Base-by-base conservation (phyloP, 2,329 filamentous ascomycete species). In the Penicillium sp. region DNA sequence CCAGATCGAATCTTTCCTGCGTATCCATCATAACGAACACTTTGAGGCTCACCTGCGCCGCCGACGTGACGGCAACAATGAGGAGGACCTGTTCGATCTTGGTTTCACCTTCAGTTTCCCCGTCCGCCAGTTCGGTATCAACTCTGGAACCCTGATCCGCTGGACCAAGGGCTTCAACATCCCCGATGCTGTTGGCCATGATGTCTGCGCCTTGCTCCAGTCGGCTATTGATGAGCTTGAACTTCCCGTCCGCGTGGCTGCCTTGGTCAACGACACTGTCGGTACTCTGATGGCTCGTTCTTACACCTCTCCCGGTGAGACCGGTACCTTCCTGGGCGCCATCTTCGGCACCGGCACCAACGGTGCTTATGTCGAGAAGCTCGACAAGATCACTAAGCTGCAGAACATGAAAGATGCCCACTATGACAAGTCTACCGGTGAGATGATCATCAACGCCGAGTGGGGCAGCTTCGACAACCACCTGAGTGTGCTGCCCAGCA, bases 161-260 rank as follows among this genome's bases (percentile, higher is more conserved):
- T 99, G 94, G 94, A 99, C 94, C 54, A 99, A 99, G 80, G 94
- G 94, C 48, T 99, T 97, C 71, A 91, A 97, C 71, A 97, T 99
- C 63, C 84, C 87, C n/a, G 94, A 97, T 71, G 90, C 92, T 1
- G 76, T 99, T 54, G 94, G 93, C 66, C 89, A 97, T 76, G 94
- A 99, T 73, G 92, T 99, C 28, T 99, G 94, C 73, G 88, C 86
- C 37, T 79, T 99, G 59, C 82, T 99, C 31, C 94, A 99, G 76
- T 79, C 80, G 18, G 94, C 97, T 75, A 92, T 99, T 66, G 91
- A 97, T 76, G 85, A 85, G 56, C 84, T 97, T 34, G 81, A 86
- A 55, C 84, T 99, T 6, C 94, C 94, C 0, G 92, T 99, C 56
- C 90, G 88, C 68, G 94, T 99, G n/a, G 90, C 92, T 10, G 94